Evolutionary conservation across 2,329 filamentous ascomycete species (phyloP).

Genomic region (Exutisphaerella laricina): DNA sequence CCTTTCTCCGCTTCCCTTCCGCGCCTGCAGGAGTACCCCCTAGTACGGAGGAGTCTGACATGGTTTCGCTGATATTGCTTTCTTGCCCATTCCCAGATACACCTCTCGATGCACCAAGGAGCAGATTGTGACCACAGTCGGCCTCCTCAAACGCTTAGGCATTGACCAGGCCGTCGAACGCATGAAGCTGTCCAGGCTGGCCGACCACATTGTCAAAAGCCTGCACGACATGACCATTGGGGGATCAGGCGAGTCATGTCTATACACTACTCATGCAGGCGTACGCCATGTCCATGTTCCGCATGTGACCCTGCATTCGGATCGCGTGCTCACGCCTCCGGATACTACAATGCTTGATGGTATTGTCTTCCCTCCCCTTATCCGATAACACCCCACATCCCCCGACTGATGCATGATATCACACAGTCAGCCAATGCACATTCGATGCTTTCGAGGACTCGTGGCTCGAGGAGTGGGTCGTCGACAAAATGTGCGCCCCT

Average conservation of each 20-base stretch:
- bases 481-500: not conserved
- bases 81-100: too few relatives aligned
- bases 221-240: not conserved
- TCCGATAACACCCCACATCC: not conserved
- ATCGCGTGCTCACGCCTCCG: not conserved
- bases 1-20: too few relatives aligned
- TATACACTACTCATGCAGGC: not conserved
- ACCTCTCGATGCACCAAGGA: conserved; percentile 7
- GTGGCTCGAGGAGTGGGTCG: conserved; percentile 4
- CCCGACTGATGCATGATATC: not conserved
- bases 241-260: not conserved
- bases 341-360: conserved; percentile 1
- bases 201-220: conserved; percentile 2
- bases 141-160: not conserved
- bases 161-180: not conserved
- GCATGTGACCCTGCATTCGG: not conserved
- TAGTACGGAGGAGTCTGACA: not conserved
- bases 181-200: conserved; percentile 2
- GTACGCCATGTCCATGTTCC: not conserved
- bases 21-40: too few relatives aligned
- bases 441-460: conserved; percentile 4
- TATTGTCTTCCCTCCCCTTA: not conserved
- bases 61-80: not conserved
- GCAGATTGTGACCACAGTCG: conserved; percentile 1
- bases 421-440: conserved; percentile 3